phyloP scores from a whole-genome alignment of 2,329 filamentous ascomycete genomes.

The Diaporthe australafricana region DNA sequence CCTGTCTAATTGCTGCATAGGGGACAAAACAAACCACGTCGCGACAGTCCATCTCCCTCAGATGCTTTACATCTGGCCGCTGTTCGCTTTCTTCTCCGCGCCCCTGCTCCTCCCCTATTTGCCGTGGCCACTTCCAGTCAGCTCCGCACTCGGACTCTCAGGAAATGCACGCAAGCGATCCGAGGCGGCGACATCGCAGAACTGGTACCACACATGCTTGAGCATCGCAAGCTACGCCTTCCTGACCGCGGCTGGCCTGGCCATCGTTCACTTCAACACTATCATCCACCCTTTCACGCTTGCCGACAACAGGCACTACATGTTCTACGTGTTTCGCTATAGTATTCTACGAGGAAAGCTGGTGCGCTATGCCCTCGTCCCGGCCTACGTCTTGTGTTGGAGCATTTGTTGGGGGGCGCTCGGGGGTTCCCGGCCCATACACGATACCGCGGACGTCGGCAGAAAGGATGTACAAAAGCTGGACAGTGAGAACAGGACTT shows the following conservation, averaged over 20 bases:
- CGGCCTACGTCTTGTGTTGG: slow-evolving; percentile 77
- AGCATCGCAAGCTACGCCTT: slow-evolving; percentile 45
- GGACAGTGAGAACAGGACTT: not conserved
- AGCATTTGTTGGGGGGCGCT: slow-evolving; percentile 77
- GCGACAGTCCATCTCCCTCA: slow-evolving; percentile 90
- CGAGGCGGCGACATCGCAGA: not conserved
- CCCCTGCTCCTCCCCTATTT: slow-evolving; percentile 74
- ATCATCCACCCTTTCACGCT: slow-evolving; percentile 95
- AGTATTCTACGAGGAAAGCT: slow-evolving; percentile 75
- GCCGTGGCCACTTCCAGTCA: slow-evolving; percentile 50
- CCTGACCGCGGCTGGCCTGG: slow-evolving; percentile 11
- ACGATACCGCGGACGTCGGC: not conserved
- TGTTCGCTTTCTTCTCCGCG: slow-evolving; percentile 89
- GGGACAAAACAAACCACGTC: slow-evolving; percentile 94
- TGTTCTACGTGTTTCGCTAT: slow-evolving; percentile 95
- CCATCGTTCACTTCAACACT: slow-evolving; percentile 83
- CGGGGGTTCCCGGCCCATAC: slow-evolving; percentile 51
- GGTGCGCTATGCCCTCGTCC: slow-evolving; percentile 75
- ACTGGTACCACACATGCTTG: slow-evolving; percentile 46
- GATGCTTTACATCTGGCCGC: slow-evolving; percentile 95
- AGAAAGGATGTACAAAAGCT: not conserved
- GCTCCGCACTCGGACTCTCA: not conserved
- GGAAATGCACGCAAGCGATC: not conserved
- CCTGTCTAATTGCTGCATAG: slow-evolving; percentile 56
- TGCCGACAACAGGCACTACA: slow-evolving; percentile 96